Percentiles rank a stretch among this genome's conserved stretches.
phyloP scores from a whole-genome alignment of 2,329 filamentous ascomycete genomes.

The Fusarium sp. region DNA sequence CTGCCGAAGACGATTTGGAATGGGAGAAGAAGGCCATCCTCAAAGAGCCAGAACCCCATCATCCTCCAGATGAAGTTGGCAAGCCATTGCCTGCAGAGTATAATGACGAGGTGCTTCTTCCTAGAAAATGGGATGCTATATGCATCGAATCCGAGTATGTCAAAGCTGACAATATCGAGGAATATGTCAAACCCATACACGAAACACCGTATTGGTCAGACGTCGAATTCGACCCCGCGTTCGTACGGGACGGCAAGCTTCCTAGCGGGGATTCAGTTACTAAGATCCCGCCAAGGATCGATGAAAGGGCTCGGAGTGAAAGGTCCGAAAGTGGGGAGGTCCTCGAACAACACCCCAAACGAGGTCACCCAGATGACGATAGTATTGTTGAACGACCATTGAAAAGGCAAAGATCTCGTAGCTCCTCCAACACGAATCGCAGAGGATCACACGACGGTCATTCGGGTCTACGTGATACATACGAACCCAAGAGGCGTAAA shows the following conservation, averaged over 20 bases:
- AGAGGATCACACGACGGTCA: constrained; percentile 13
- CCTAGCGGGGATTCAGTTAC: constrained; percentile 40
- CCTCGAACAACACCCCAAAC: constrained; percentile 28
- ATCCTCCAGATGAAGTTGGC: constrained; percentile 59
- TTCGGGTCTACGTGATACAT: constrained; percentile 14
- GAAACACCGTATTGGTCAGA: constrained; percentile 54
- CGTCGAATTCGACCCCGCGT: constrained; percentile 58
- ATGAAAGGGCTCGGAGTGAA: constrained; percentile 20
- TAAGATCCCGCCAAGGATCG: constrained; percentile 8
- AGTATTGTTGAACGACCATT: constrained; percentile 26
- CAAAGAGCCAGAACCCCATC: constrained; percentile 48
- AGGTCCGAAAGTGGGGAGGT: constrained; percentile 36
- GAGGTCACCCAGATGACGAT: constrained; percentile 23
- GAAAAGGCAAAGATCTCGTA: constrained; percentile 40
- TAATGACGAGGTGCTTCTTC: constrained; percentile 59
- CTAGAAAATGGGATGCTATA: constrained; percentile 56
- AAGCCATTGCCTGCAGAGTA: constrained; percentile 58
- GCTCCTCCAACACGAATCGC: constrained; percentile 11
- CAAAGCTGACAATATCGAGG: constrained; percentile 55
- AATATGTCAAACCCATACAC: constrained; percentile 57
- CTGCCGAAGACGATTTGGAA: constrained; percentile 49
- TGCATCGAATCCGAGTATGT: constrained; percentile 59
- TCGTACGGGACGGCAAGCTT: constrained; percentile 46
- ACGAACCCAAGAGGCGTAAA: constrained; percentile 21
- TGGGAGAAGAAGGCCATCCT: constrained; percentile 56